Conservation (phyloP, 108 stramenopile genomes). For the Asterionellopsis glacialis region DNA sequence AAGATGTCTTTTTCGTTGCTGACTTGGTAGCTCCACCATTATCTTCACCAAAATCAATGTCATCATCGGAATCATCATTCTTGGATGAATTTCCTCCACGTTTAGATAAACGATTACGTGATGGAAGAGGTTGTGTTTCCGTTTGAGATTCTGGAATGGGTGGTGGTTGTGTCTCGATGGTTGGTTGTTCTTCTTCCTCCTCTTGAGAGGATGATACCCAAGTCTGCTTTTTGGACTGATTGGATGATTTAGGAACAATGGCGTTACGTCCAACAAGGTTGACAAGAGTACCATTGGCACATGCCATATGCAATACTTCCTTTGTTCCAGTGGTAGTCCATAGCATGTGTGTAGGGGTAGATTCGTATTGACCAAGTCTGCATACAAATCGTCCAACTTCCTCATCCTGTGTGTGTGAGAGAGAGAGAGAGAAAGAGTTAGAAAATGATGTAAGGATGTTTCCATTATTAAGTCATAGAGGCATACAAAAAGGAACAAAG, state of each 20-base stretch:
- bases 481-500: background rate
- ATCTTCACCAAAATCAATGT: conserved; percentile 22
- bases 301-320: conserved; percentile 26
- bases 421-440: background rate
- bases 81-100: background rate
- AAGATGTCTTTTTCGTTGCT: conserved; percentile 18
- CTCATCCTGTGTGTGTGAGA: background rate
- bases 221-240: background rate
- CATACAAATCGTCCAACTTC: background rate
- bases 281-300: conserved; percentile 29
- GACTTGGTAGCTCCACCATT: conserved; percentile 2
- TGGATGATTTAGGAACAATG: background rate
- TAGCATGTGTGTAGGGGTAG: conserved; percentile 4
- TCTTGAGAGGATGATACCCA: background rate
- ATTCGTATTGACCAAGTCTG: background rate
- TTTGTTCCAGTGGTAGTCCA: background rate
- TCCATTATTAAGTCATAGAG: background rate
- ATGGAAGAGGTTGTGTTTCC: background rate
- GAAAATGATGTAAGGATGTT: background rate
- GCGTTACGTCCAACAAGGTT: background rate
- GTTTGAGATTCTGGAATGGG: background rate
- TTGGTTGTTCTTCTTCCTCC: background rate
- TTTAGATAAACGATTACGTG: background rate
- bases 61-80: conserved; percentile 1
- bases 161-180: background rate